These are phyloP conservation scores for Gentiana macrophylla DNA, from an alignment of 257 asterid species.

Conservation along the genomic window DNA sequence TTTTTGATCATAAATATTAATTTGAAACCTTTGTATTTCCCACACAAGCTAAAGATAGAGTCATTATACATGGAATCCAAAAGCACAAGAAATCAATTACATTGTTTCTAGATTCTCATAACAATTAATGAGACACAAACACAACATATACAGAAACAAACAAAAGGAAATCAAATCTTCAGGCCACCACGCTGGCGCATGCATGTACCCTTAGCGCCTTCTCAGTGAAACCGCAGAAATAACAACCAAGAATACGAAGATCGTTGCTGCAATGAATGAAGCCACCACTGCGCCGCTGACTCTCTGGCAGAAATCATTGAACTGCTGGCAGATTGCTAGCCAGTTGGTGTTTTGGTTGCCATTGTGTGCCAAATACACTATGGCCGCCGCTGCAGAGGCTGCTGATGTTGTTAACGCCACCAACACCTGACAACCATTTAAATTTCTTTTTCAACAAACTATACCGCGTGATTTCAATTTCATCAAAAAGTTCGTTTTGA, in stretches of 20 bases:
- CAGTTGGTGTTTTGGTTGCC: conserved; percentile 68
- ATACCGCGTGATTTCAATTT: too few relatives aligned
- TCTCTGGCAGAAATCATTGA: conserved; percentile 59
- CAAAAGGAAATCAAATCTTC: too few relatives aligned
- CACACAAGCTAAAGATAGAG: too few relatives aligned
- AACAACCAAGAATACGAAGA: conserved; percentile 44
- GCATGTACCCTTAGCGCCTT: conserved; percentile 21
- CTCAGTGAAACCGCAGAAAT: conserved; percentile 60
- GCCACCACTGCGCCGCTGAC: conserved; percentile 87
- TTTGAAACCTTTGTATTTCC: too few relatives aligned
- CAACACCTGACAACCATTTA: conserved; percentile 26
- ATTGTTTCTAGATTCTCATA: too few relatives aligned
- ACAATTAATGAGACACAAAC: too few relatives aligned
- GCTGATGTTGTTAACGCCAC: conserved; percentile 57
- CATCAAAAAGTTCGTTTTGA: too few relatives aligned
- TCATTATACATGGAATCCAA: too few relatives aligned
- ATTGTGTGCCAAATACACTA: conserved; percentile 73
- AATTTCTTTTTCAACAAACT: not conserved
- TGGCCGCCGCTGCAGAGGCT: conserved; percentile 65
- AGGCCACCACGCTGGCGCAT: too few relatives aligned
- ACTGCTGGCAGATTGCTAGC: conserved; percentile 71
- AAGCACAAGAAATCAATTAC: too few relatives aligned
- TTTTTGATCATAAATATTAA: too few relatives aligned
- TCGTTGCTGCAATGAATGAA: conserved; percentile 52
- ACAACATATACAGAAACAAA: too few relatives aligned